These are phyloP conservation scores for Aspergillus bertholletiae DNA, from an alignment of 495 filamentous ascomycete species.

Conservation along the genomic window DNA sequence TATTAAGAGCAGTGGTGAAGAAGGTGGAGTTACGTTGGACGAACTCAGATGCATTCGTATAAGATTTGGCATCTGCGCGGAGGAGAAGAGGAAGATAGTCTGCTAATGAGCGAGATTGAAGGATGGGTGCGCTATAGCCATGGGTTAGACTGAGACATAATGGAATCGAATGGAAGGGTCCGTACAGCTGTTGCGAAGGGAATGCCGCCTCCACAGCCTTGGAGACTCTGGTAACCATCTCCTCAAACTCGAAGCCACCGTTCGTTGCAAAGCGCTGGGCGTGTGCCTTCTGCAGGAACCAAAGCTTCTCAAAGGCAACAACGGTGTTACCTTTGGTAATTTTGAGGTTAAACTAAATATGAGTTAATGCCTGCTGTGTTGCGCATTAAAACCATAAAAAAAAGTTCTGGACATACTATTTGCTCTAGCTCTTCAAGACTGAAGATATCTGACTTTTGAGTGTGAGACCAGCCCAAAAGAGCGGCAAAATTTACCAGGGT, in stretches of 20 bases:
- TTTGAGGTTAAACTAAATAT: conserved; percentile 65
- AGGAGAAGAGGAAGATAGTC: conserved; percentile 51
- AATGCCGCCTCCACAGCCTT: conserved; percentile 29
- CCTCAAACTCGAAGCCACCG: conserved; percentile 36
- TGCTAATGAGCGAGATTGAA: conserved; percentile 26
- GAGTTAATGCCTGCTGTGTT: conserved; percentile 4
- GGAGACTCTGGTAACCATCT: conserved; percentile 44
- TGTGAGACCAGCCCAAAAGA: conserved; percentile 82
- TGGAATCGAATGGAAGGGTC: neutral
- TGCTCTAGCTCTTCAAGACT: conserved; percentile 63
- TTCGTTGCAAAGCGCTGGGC: conserved; percentile 40
- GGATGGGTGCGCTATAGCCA: conserved; percentile 25
- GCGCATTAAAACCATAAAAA: neutral
- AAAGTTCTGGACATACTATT: conserved; percentile 49
- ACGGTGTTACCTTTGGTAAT: conserved; percentile 89
- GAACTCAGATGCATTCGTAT: conserved; percentile 55
- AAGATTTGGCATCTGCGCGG: conserved; percentile 58
- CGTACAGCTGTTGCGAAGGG: conserved; percentile 29
- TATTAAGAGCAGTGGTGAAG: conserved; percentile 48
- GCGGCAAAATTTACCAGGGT: conserved; percentile 80
- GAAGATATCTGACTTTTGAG: conserved; percentile 63
- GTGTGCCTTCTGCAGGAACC: conserved; percentile 75
- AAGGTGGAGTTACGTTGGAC: conserved; percentile 58
- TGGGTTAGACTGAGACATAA: neutral
- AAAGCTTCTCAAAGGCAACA: conserved; percentile 75